Percentiles rank a stretch among this genome's conserved stretches.
These are phyloP conservation scores for Rasamsonia emersonii DNA, from an alignment of 2,329 filamentous ascomycete species.

Conservation along the genomic window DNA sequence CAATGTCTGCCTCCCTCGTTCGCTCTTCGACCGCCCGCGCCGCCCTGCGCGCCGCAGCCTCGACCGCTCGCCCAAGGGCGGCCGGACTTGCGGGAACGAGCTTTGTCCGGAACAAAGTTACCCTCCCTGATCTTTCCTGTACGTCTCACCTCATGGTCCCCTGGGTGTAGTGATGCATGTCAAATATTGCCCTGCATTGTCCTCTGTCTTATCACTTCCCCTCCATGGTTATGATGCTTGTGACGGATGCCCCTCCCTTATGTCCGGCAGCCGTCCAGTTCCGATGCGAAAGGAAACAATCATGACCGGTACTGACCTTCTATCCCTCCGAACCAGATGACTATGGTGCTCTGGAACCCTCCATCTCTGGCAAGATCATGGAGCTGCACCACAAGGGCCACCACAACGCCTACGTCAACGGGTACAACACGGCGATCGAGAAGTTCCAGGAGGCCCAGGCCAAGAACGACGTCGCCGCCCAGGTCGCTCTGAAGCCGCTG, in stretches of 20 bases:
- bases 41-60: conserved; percentile 59
- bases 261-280: too few species aligned
- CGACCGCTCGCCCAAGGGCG: conserved; percentile 42
- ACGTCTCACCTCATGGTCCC: too few species aligned
- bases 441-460: conserved; percentile 54
- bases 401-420: conserved; percentile 88
- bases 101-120: conserved; percentile 81
- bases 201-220: not conserved
- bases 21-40: conserved; percentile 62
- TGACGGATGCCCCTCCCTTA: too few species aligned
- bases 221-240: too few species aligned
- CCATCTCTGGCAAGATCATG: conserved; percentile 87
- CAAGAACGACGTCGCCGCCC: conserved; percentile 46
- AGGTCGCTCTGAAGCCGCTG: conserved; percentile 51
- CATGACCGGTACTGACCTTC: too few species aligned
- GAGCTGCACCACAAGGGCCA: conserved; percentile 91
- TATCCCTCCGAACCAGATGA: conserved; percentile 79
- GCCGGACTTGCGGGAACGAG: conserved; percentile 61
- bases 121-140: conserved; percentile 82
- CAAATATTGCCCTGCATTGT: too few species aligned
- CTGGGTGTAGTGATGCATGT: too few species aligned
- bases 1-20: conserved; percentile 70
- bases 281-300: too few species aligned
- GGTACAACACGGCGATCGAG: conserved; percentile 71
- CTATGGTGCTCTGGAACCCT: conserved; percentile 85